Percentiles rank a stretch among this genome's conserved stretches.
phyloP scores from a whole-genome alignment of 441 rosid genomes.

The Adansonia rubrostipa region DNA sequence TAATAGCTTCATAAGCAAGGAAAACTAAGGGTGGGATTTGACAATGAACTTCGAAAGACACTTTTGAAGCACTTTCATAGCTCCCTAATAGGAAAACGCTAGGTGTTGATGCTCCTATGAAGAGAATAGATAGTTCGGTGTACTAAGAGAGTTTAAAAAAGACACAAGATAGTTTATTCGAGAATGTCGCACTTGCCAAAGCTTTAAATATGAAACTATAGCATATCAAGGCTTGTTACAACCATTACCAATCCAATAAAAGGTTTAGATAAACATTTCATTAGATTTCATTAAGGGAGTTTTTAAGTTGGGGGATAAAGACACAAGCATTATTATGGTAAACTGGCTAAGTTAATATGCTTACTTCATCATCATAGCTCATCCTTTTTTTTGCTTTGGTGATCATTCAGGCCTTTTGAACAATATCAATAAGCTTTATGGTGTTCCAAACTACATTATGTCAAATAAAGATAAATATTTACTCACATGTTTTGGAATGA shows the following conservation, averaged over 20 bases:
- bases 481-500: not conserved
- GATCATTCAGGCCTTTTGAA: not conserved
- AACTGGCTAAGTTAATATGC: conserved; percentile 5
- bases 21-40: too few species aligned
- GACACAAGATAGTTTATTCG: not conserved
- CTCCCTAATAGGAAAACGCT: too few species aligned
- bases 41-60: too few species aligned
- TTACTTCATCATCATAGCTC: conserved; percentile 3
- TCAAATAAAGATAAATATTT: not conserved
- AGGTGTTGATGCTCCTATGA: not conserved
- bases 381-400: not conserved
- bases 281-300: conserved; percentile 24
- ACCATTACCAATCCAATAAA: not conserved
- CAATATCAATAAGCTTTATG: not conserved
- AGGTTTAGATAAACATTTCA: not conserved
- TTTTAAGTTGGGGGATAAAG: not conserved
- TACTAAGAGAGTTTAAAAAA: not conserved
- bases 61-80: not conserved
- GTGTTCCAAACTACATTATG: not conserved
- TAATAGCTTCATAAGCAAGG: too few species aligned
- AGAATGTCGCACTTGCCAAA: not conserved
- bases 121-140: too few species aligned
- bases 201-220: not conserved
- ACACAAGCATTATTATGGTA: conserved; percentile 17
- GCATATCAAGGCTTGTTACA: not conserved